These are phyloP conservation scores for Ceratocystis colombiana DNA, from an alignment of 2,329 filamentous ascomycete species.

Conservation along the genomic window DNA sequence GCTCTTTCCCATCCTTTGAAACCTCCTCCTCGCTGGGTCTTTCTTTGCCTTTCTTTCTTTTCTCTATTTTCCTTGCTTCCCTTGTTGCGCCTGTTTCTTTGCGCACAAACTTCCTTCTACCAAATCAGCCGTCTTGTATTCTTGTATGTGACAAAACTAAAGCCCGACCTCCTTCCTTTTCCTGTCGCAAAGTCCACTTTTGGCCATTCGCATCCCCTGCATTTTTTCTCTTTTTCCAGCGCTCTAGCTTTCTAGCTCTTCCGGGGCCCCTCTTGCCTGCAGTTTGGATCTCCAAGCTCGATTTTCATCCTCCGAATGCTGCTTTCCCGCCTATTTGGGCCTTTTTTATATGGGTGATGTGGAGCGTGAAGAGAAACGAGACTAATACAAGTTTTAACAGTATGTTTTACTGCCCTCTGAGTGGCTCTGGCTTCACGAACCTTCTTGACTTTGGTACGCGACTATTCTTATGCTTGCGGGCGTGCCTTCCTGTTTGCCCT, in stretches of 20 bases:
- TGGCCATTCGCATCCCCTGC: constrained; percentile 10
- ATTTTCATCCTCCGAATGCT: neutral
- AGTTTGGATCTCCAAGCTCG: constrained; percentile 12
- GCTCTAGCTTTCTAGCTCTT: neutral
- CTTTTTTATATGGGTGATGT: neutral
- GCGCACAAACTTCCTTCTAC: neutral
- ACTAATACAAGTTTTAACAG: constrained; percentile 2
- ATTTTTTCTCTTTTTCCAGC: constrained; percentile 2
- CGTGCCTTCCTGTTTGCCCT: neutral
- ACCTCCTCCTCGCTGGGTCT: neutral
- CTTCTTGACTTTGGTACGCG: neutral
- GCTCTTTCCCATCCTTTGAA: constrained; percentile 5
- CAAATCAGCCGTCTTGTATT: constrained; percentile 1
- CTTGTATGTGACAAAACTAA: constrained; percentile 25
- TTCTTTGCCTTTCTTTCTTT: neutral
- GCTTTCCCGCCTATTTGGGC: constrained; percentile 9
- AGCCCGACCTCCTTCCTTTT: constrained; percentile 25
- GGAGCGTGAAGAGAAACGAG: neutral
- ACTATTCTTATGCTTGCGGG: constrained; percentile 2
- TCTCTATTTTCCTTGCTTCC: neutral
- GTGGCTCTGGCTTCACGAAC: neutral
- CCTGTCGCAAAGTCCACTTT: constrained; percentile 9
- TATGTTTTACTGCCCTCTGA: neutral
- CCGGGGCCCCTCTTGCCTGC: constrained; percentile 10
- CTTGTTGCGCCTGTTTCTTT: neutral